Conservation (phyloP, 225 moss, liverwort and hornwort genomes). For the Thuidium tamariscinum region DNA sequence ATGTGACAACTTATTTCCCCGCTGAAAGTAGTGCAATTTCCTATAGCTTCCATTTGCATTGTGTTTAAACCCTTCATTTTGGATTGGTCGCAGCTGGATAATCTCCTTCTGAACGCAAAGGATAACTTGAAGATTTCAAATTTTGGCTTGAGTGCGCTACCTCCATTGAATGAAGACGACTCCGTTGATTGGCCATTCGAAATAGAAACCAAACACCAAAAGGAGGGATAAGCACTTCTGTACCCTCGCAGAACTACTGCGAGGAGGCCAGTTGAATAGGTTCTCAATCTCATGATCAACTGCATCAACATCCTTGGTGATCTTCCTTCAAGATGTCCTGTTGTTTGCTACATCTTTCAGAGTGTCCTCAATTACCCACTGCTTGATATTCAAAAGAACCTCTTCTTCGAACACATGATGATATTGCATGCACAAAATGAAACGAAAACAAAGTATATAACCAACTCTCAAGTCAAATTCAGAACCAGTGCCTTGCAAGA, state of each 20-base stretch:
- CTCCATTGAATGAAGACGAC: neutral
- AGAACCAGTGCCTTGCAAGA: too few relatives aligned
- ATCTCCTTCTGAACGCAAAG: too few relatives aligned
- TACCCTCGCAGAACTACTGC: constrained; percentile 88
- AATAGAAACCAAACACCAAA: neutral
- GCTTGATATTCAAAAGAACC: constrained; percentile 70
- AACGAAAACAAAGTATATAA: neutral
- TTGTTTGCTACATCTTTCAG: constrained; percentile 32
- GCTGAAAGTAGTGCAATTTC: too few relatives aligned
- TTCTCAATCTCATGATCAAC: constrained; percentile 81
- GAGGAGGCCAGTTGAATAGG: constrained; percentile 90
- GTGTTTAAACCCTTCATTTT: too few relatives aligned
- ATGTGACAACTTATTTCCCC: too few relatives aligned
- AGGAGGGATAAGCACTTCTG: neutral
- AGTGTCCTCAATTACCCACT: constrained; percentile 81
- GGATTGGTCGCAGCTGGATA: too few relatives aligned
- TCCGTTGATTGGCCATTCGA: neutral
- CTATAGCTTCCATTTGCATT: too few relatives aligned
- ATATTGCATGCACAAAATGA: constrained; percentile 45
- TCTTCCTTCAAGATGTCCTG: constrained; percentile 26
- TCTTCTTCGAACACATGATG: constrained; percentile 84
- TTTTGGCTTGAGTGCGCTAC: too few relatives aligned
- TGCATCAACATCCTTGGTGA: constrained; percentile 26
- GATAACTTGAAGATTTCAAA: too few relatives aligned
- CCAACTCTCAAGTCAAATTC: neutral